Percentiles rank a stretch among this genome's conserved stretches.
phyloP scores from a whole-genome alignment of 805 yeast genomes.

The Wickerhamiella shivajii region DNA sequence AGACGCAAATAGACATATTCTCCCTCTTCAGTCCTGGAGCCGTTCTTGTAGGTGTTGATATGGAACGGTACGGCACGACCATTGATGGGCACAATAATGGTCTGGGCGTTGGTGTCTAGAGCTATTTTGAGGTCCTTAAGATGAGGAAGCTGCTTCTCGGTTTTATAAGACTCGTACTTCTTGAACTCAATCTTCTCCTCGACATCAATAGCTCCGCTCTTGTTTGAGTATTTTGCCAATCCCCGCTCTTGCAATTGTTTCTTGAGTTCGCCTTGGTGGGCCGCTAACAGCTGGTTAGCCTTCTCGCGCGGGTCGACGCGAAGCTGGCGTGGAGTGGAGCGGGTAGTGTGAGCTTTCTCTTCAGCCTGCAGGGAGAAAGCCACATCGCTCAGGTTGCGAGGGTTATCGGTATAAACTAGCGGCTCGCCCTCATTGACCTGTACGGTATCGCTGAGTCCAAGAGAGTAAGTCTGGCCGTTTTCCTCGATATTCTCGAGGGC shows the following conservation, averaged over 20 bases:
- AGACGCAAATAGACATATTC: constrained; percentile 81
- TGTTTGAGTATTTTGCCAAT: constrained; percentile 29
- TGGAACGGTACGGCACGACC: constrained; percentile 98
- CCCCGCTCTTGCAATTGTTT: constrained; percentile 82
- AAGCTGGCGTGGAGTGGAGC: constrained; percentile 10
- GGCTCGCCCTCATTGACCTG: constrained; percentile 51
- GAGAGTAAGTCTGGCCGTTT: constrained; percentile 45
- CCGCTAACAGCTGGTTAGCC: constrained; percentile 69
- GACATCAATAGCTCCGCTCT: constrained; percentile 20
- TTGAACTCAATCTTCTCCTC: constrained; percentile 57
- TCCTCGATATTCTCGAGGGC: constrained; percentile 58
- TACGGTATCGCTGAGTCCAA: constrained; percentile 69
- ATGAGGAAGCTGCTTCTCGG: constrained; percentile 83
- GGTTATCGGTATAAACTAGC: constrained; percentile 53
- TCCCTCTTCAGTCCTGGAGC: constrained; percentile 92
- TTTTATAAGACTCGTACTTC: constrained; percentile 82
- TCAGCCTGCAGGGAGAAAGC: constrained; percentile 63
- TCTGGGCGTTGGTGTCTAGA: constrained; percentile 77
- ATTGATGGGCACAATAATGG: constrained; percentile 76
- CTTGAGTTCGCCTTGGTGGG: constrained; percentile 69
- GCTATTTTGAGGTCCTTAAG: constrained; percentile 76
- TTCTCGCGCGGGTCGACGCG: constrained; percentile 14
- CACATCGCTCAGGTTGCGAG: constrained; percentile 57
- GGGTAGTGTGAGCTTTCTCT: constrained; percentile 18
- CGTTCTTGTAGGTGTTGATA: constrained; percentile 84